Percentiles rank a stretch among this genome's conserved stretches.
phyloP scores from a whole-genome alignment of 2,329 filamentous ascomycete species.

The Aureobasidium sp. region DNA sequence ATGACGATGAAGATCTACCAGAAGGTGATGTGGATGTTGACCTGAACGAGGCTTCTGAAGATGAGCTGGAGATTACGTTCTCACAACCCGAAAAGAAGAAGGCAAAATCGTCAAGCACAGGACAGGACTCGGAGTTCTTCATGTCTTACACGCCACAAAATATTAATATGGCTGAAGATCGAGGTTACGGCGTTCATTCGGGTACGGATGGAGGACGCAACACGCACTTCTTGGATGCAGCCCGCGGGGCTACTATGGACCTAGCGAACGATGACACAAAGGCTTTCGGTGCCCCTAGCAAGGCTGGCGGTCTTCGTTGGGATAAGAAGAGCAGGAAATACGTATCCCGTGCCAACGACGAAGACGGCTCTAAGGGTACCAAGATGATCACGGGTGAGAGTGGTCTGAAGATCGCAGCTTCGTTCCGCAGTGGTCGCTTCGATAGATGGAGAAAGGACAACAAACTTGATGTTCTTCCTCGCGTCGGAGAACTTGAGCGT shows the following conservation, averaged over 20 bases:
- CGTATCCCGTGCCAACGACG: constrained; percentile 83
- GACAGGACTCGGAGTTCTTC: constrained; percentile 82
- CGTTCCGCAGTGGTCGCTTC: constrained; percentile 88
- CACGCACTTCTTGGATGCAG: constrained; percentile 77
- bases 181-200: constrained; percentile 86
- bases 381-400: constrained; percentile 82
- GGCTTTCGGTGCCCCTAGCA: constrained; percentile 69
- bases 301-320: constrained; percentile 71
- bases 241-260: constrained; percentile 86
- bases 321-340: constrained; percentile 97
- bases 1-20: constrained; percentile 31
- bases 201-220: constrained; percentile 50
- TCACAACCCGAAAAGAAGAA: constrained; percentile 29
- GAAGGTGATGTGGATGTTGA: constrained; percentile 33
- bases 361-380: constrained; percentile 71
- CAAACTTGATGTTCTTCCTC: constrained; percentile 68
- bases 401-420: constrained; percentile 91
- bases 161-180: constrained; percentile 76
- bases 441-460: constrained; percentile 87
- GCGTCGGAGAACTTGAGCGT: constrained; percentile 72
- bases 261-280: constrained; percentile 83
- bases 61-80: constrained; percentile 49
- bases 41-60: constrained; percentile 42
- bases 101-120: constrained; percentile 36
- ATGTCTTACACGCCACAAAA: constrained; percentile 90